Base-by-base conservation (phyloP, 1,139 yeast species). In the Starmera stellimalicola region DNA sequence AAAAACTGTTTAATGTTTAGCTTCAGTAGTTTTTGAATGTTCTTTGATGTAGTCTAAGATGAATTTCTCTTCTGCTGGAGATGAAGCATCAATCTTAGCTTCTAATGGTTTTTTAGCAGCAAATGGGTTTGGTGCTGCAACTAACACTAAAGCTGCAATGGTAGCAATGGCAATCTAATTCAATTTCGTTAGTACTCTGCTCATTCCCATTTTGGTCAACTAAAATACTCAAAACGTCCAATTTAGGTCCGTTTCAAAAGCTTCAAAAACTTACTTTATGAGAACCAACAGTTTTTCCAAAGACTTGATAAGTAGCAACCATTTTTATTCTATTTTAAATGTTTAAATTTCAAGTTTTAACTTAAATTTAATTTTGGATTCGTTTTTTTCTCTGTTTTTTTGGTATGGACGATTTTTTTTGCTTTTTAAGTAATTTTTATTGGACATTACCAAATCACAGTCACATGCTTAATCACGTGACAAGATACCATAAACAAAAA, bases 41-140 rank as follows among this genome's bases (percentile, higher is more conserved):
- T 62, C 54, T 52, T 60, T 57, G 45, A 63, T 42, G 52, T 61
- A 64, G 40, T 65, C 67, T 30, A 16, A 55, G 48, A 78, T 70
- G 65, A 80, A 88, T 61, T 79, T 78, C 60, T 83, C 95, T 66
- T 88, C 97, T 51, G 85, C 96, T 48, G 87, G 75, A 38, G 87
- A 73, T 38, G 76, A 60, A 43, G 95, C 94, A 47, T 74, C 72
- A 59, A 85, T 72, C 37, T 79, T 66, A 41, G 91, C 85, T 49
- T 67, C 67, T 41, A 66, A 62, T 43, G 79, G 73, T 43, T 73
- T 69, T 43, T 73, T 52, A 15, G 73, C 58, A 25, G 70, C 68
- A 74, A 84, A 79, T 52, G 91, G 91, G 61, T 80, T 79, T 57
- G 91, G 91, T 30, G 64, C 53, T 42, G 66, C 74, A 37, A 72